Conservation (phyloP, 495 filamentous ascomycete genomes). For the Chlorociboria aeruginascens region DNA sequence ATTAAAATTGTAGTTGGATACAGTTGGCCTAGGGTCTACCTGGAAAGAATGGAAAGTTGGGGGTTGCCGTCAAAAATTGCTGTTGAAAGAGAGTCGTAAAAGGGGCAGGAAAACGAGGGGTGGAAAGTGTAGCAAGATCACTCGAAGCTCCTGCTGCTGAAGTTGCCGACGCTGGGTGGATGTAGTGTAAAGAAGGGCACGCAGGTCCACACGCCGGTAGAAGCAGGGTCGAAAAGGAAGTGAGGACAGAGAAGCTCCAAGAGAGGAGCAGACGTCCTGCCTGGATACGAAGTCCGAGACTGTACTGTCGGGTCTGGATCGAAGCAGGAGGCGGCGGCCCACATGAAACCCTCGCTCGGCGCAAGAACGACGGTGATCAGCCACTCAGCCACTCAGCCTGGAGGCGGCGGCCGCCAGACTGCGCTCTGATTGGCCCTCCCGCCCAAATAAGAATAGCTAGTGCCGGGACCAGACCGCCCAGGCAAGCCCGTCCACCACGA, state of each 20-base stretch:
- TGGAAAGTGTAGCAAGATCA: background rate
- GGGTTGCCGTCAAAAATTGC: background rate
- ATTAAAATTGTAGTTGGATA: background rate
- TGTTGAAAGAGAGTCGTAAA: background rate
- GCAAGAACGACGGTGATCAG: background rate
- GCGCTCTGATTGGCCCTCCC: background rate
- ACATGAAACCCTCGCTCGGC: background rate
- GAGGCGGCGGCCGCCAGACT: background rate
- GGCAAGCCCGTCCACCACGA: too few species aligned
- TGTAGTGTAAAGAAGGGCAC: background rate
- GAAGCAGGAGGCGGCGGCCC: background rate
- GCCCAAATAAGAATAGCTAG: too few species aligned
- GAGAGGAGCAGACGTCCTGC: background rate
- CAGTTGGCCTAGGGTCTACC: slow-evolving; percentile 14
- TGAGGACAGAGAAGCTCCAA: background rate
- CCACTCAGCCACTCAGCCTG: background rate
- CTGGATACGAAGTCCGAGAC: background rate
- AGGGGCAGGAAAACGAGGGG: background rate
- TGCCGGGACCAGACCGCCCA: too few species aligned
- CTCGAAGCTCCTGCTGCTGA: background rate
- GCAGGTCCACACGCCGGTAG: background rate
- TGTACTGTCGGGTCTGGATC: background rate
- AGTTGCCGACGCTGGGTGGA: background rate
- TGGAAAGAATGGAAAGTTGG: slow-evolving; percentile 15
- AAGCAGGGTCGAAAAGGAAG: background rate